Evolutionary conservation across 768 basidiomycete genomes (phyloP).

Genomic region (Lepiota brunneoincarnata): DNA sequence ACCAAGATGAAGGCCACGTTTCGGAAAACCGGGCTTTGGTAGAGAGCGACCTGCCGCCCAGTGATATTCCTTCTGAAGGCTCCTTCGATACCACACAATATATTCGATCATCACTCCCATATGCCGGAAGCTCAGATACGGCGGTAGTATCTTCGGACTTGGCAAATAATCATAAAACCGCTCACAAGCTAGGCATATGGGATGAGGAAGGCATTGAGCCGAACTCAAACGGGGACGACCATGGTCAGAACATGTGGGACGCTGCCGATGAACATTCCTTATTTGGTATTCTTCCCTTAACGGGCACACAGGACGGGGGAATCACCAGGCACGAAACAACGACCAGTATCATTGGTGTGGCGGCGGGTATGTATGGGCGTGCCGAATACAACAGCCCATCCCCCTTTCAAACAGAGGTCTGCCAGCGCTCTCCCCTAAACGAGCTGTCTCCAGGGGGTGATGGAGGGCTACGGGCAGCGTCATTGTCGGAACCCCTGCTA

Average conservation of each 20-base stretch:
- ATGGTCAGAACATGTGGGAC: not conserved
- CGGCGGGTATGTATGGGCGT: too few relatives aligned
- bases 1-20: not conserved
- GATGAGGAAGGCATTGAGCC: not conserved
- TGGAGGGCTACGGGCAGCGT: too few relatives aligned
- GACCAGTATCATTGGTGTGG: too few relatives aligned
- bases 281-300: too few relatives aligned
- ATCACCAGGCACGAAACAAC: too few relatives aligned
- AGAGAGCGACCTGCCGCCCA: constrained; percentile 9
- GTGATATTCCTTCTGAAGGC: constrained; percentile 1
- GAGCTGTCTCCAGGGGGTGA: too few relatives aligned
- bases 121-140: constrained; percentile 6
- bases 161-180: not conserved
- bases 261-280: too few relatives aligned
- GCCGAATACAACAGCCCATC: too few relatives aligned
- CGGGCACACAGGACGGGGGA: too few relatives aligned
- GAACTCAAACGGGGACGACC: not conserved
- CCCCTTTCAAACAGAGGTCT: too few relatives aligned
- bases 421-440: too few relatives aligned
- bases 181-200: not conserved
- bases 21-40: not conserved
- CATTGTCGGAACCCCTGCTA: too few relatives aligned
- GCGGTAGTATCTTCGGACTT: not conserved
- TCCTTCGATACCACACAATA: not conserved
- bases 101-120: constrained; percentile 1